Percentiles rank a stretch among this genome's conserved stretches.
These are phyloP conservation scores for Ceratocystis eucalypticola DNA, from an alignment of 2,329 filamentous ascomycete genomes.

Conservation along the genomic window DNA sequence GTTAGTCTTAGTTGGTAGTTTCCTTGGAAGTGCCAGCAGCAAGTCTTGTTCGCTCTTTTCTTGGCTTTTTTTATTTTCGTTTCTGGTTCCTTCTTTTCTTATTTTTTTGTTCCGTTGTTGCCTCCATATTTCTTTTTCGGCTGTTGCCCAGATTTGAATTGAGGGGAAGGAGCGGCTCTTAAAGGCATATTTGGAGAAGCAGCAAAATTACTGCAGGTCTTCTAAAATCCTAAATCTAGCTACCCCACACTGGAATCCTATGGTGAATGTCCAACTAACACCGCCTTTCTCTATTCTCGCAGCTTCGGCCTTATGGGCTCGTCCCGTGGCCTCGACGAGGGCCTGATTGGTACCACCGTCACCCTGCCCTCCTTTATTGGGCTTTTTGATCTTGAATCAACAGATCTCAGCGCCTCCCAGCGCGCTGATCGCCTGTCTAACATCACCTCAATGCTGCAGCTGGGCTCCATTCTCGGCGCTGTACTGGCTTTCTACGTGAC, in stretches of 20 bases:
- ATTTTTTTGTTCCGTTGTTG: background rate
- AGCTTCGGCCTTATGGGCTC: conserved; percentile 60
- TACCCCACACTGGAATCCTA: background rate
- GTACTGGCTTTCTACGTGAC: conserved; percentile 47
- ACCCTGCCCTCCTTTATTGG: conserved; percentile 13
- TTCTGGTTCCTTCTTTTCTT: too few relatives aligned
- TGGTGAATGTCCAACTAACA: background rate
- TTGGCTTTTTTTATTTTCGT: background rate
- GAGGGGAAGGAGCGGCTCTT: background rate
- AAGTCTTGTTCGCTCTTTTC: background rate
- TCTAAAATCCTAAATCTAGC: background rate
- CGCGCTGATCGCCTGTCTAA: conserved; percentile 60
- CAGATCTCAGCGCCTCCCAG: conserved; percentile 37
- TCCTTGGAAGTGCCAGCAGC: background rate
- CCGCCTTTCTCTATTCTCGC: background rate
- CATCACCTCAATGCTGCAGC: conserved; percentile 69
- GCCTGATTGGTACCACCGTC: conserved; percentile 54
- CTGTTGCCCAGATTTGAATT: background rate
- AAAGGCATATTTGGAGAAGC: background rate
- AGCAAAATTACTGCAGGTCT: background rate
- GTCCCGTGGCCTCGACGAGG: conserved; percentile 67
- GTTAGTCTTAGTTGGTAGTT: background rate
- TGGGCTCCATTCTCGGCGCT: conserved; percentile 60
- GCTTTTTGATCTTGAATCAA: conserved; percentile 45
- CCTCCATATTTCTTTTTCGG: background rate